phyloP scores from a whole-genome alignment of 2,329 filamentous ascomycete species.

The Colletotrichum simmondsii region DNA sequence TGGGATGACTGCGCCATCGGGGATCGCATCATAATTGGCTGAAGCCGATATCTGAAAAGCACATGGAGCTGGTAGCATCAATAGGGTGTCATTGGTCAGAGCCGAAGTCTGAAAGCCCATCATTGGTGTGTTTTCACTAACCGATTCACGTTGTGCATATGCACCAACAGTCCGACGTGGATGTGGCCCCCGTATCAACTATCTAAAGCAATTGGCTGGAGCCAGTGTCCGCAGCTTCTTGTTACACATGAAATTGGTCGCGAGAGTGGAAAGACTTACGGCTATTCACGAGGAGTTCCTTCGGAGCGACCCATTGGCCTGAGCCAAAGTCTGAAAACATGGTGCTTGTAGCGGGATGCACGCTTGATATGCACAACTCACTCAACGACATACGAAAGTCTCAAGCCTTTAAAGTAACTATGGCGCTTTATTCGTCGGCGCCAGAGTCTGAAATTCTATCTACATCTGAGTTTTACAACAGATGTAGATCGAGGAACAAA shows the following conservation, averaged over 20 bases:
- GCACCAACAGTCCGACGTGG: background rate
- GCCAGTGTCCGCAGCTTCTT: background rate
- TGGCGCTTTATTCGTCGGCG: background rate
- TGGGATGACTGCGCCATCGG: background rate
- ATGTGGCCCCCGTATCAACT: background rate
- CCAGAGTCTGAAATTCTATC: background rate
- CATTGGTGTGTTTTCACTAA: background rate
- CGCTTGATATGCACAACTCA: no score
- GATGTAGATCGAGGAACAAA: no score
- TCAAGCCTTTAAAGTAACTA: background rate
- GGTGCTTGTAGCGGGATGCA: background rate
- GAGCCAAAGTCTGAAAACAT: background rate
- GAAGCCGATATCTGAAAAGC: background rate
- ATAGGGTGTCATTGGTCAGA: background rate
- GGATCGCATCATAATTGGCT: background rate
- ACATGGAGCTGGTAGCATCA: background rate
- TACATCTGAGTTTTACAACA: no score
- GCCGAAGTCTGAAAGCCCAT: background rate
- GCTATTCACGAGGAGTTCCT: rapidly evolving
- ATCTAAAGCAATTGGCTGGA: background rate
- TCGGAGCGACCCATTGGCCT: background rate
- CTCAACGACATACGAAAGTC: background rate
- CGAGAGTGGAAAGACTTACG: background rate
- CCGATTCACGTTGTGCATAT: background rate
- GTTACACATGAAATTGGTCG: background rate